These are phyloP conservation scores for Fusarium sarcochroum DNA, from an alignment of 2,329 filamentous ascomycete species.

Conservation along the genomic window DNA sequence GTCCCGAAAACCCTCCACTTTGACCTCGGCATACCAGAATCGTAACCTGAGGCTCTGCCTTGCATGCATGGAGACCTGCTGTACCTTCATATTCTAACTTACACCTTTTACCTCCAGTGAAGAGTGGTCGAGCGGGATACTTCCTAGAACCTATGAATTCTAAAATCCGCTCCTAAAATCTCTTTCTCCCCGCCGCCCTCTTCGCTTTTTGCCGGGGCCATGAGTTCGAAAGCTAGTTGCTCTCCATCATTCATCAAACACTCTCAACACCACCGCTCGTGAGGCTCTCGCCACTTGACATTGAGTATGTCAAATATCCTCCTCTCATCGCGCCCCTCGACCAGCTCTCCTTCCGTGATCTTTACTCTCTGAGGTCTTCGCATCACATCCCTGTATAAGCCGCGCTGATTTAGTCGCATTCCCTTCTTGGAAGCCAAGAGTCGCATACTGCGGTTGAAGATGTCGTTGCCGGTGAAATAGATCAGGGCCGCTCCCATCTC, in stretches of 20 bases:
- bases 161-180: neutral
- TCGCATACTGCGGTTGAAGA: conserved; percentile 91
- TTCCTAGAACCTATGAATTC: neutral
- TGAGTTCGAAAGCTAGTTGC: neutral
- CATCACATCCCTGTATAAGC: conserved; percentile 80
- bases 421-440: conserved; percentile 83
- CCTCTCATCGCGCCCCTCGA: conserved; percentile 83
- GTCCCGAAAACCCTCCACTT: conserved; percentile 35
- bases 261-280: conserved; percentile 79
- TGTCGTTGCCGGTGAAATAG: conserved; percentile 97
- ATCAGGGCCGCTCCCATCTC: conserved; percentile 88
- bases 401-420: conserved; percentile 88
- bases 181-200: neutral
- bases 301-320: conserved; percentile 85
- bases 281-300: conserved; percentile 86
- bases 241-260: neutral
- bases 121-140: neutral
- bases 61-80: neutral
- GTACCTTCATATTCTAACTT: neutral
- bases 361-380: conserved; percentile 70
- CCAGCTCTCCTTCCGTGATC: conserved; percentile 75
- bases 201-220: neutral
- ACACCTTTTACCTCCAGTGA: neutral
- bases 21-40: conserved; percentile 38
- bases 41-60: conserved; percentile 27